Percentiles rank a stretch among this genome's conserved stretches.
Conservation (phyloP, 73 alveolate genomes). For the Paramecium bursaria region DNA sequence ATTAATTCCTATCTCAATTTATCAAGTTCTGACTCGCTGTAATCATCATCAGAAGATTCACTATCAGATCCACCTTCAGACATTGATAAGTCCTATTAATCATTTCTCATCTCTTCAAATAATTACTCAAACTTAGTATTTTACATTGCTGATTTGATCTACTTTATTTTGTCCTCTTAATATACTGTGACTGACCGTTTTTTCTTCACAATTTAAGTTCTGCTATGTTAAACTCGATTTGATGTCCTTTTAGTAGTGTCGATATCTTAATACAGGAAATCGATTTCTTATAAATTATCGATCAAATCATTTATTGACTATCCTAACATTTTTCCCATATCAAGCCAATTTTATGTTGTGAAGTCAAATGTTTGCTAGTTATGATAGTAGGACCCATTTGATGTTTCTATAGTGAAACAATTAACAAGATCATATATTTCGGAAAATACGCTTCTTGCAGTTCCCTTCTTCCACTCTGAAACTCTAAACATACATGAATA, state of each 20-base stretch:
- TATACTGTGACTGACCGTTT: conserved; percentile 27
- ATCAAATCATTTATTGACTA: conserved; percentile 17
- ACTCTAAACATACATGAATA: conserved; percentile 59
- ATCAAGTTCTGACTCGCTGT: neutral
- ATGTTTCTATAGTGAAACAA: conserved; percentile 67
- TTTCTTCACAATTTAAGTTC: conserved; percentile 4
- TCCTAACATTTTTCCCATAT: conserved; percentile 63
- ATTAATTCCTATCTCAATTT: neutral
- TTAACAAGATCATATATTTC: conserved; percentile 36
- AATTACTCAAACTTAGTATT: conserved; percentile 47
- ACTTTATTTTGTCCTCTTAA: conserved; percentile 22
- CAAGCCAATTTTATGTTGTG: conserved; percentile 17
- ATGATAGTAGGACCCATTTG: conserved; percentile 63
- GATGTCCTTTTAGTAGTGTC: neutral
- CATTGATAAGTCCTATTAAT: conserved; percentile 17
- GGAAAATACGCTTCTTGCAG: conserved; percentile 58
- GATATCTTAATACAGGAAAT: neutral
- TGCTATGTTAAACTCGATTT: neutral
- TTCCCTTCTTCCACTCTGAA: conserved; percentile 27
- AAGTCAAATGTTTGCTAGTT: conserved; percentile 31
- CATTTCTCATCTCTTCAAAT: conserved; percentile 37
- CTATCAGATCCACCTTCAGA: conserved; percentile 64
- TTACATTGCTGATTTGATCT: neutral
- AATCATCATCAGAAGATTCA: conserved; percentile 60
- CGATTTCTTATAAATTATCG: conserved; percentile 3